Evolutionary conservation across 192 early-diverging fungal species (phyloP), one percentile per base, ranked within the genome.

Genomic region (Coemansia sp.): DNA sequence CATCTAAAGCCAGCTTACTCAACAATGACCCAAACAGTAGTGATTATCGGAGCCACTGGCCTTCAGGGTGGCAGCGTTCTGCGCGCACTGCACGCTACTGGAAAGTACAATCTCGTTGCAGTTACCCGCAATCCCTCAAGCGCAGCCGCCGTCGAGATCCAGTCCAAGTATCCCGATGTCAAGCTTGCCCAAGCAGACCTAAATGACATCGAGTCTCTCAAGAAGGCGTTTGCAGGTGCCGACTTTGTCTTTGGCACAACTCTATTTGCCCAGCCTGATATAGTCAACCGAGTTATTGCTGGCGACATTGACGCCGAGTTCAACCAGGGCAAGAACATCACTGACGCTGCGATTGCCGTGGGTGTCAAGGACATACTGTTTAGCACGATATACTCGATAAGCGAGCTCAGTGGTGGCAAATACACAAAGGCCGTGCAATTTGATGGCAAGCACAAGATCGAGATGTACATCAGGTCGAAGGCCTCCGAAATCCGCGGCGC

Each of bases 41-140:
- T 66, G 1, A 67, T 77, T 20, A 34, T 71, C 46, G 75, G 75
- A 15, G 75, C 75, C 24, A 72, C 75, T 43, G 75, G 75, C 2
- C 58, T 65, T 23, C 75, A 77, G 46, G 75, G 75, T 5, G 69
- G 75, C 34, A 77, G 75, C 53, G 75, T 77, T 35, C 63, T 77
- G 36, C 64, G 64, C 35, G 10, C 68, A 8, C 66, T 77, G 14
- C 49, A 77, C 41, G 69, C 18, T 2, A 44, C 63, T 0, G 66
- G 67, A 23, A 53, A 64, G 30, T 72, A 77, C 69, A 72, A 60
- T 36, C 39, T 77, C 43, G 62, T 66, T 16, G 75, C 69, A 1
- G 35, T 77, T 26, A 68, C 69, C 3, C 63, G 75, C 58, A 39
- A 69, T 20, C 26, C 66, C 15, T 12, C 21, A 0, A 61, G 69